These are phyloP conservation scores for Scutellaria minor DNA, from an alignment of 257 asterid species.

Conservation along the genomic window DNA sequence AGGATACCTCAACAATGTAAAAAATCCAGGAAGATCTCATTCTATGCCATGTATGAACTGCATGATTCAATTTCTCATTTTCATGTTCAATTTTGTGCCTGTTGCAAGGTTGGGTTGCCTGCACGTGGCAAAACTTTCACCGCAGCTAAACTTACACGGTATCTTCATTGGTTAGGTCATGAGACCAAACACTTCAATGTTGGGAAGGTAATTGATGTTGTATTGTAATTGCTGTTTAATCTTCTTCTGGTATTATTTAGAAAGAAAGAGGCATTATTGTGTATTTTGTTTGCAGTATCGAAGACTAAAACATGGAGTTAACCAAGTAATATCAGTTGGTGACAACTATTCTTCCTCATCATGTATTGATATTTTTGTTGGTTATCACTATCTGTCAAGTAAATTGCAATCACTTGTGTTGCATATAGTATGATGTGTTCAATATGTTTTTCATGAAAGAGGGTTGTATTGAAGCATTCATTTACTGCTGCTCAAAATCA, in stretches of 20 bases:
- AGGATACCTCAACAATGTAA: slow-evolving; percentile 18
- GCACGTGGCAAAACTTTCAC: slow-evolving; percentile 99
- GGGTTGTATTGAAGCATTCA: slow-evolving; percentile 20
- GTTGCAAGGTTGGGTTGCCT: slow-evolving; percentile 90
- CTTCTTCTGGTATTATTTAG: slow-evolving; percentile 27
- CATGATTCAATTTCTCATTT: slow-evolving; percentile 15
- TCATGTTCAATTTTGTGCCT: slow-evolving; percentile 34
- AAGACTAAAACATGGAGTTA: slow-evolving; percentile 92
- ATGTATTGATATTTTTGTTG: slow-evolving; percentile 28
- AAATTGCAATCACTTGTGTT: slow-evolving; percentile 1
- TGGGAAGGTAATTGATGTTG: slow-evolving; percentile 72
- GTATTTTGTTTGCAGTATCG: slow-evolving; percentile 74
- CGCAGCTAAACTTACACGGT: slow-evolving; percentile 97
- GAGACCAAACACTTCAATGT: slow-evolving; percentile 99
- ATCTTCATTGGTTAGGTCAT: slow-evolving; percentile 99
- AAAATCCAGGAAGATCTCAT: slow-evolving; percentile 22
- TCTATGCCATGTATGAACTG: slow-evolving; percentile 6
- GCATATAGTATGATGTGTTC: slow-evolving; percentile 18
- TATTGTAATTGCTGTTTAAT: slow-evolving; percentile 23
- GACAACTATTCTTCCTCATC: slow-evolving; percentile 28
- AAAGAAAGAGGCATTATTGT: slow-evolving; percentile 31
- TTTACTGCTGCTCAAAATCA: slow-evolving; percentile 5
- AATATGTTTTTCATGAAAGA: slow-evolving; percentile 23
- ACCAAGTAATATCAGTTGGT: slow-evolving; percentile 70
- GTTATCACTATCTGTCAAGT: slow-evolving; percentile 13